Conservation (phyloP, 1,284 basidiomycete genomes). For the Boletus sp. region DNA sequence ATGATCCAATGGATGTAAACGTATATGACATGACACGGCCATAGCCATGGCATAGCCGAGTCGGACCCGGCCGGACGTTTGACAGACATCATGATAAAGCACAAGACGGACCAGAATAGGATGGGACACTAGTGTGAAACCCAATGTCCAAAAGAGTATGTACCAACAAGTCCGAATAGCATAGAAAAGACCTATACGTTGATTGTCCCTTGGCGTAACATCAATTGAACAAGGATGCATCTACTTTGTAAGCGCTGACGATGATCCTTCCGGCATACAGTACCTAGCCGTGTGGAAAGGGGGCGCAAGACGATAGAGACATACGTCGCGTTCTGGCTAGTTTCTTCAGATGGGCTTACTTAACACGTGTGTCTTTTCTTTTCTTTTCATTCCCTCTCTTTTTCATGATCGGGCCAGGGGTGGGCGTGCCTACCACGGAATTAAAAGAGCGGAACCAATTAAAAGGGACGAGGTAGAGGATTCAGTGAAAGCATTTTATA, state of each 20-base stretch:
- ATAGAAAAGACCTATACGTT: too few species aligned
- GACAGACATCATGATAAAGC: too few species aligned
- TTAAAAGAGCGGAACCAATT: neutral
- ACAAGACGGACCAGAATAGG: too few species aligned
- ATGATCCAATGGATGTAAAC: too few species aligned
- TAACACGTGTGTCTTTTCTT: constrained; percentile 23
- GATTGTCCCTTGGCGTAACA: neutral
- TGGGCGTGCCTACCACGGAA: too few species aligned
- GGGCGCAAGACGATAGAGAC: constrained; percentile 21
- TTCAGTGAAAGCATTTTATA: constrained; percentile 7
- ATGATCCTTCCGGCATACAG: constrained; percentile 28
- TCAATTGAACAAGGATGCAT: neutral
- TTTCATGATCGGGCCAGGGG: neutral
- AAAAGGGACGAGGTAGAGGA: neutral
- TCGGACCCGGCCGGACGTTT: too few species aligned
- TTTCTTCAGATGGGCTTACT: neutral
- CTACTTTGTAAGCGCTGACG: neutral
- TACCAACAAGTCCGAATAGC: too few species aligned
- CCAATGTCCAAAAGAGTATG: too few species aligned
- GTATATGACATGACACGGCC: too few species aligned
- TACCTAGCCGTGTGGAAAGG: constrained; percentile 4
- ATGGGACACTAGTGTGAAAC: too few species aligned
- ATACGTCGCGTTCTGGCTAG: constrained; percentile 5
- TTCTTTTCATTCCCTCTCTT: too few species aligned
- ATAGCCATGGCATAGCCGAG: too few species aligned